Conservation (phyloP, 192 early-diverging fungal genomes). For the Nowakowskiella sp. region DNA sequence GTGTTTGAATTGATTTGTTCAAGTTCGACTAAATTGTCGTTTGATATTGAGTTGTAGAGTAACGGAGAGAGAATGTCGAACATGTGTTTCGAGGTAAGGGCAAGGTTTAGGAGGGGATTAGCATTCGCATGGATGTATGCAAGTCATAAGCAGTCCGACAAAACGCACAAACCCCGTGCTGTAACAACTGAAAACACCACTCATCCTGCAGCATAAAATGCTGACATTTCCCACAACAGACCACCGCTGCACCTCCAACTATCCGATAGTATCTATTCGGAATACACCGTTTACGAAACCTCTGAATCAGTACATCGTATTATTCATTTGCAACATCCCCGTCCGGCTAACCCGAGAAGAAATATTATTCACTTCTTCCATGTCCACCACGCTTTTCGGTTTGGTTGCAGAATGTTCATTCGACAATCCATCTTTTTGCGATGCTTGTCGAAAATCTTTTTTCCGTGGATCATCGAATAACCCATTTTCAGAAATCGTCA, state of each 20-base stretch:
- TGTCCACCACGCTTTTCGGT: constrained; percentile 8
- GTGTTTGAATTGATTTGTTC: too few species aligned
- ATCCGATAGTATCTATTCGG: constrained; percentile 30
- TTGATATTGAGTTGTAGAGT: too few species aligned
- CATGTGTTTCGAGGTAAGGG: too few species aligned
- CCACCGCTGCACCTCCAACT: constrained; percentile 25
- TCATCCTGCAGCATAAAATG: constrained; percentile 50
- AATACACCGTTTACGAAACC: constrained; percentile 31
- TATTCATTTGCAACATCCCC: constrained; percentile 24
- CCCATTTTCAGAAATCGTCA: constrained; percentile 17
- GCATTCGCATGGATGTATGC: too few species aligned
- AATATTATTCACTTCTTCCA: constrained; percentile 18
- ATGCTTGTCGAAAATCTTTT: not conserved
- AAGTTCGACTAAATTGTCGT: too few species aligned
- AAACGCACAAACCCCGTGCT: constrained; percentile 39
- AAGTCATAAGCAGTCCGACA: too few species aligned
- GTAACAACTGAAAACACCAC: constrained; percentile 41
- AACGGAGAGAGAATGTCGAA: too few species aligned
- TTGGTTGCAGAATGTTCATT: not conserved
- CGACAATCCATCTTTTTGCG: not conserved
- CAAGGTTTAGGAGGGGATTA: too few species aligned
- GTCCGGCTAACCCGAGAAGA: constrained; percentile 26
- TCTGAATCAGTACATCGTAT: constrained; percentile 30
- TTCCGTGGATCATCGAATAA: not conserved
- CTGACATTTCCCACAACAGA: constrained; percentile 33